Conservation (phyloP, 371 early-diverging fungal genomes). For the Rhizopus stolonifer region DNA sequence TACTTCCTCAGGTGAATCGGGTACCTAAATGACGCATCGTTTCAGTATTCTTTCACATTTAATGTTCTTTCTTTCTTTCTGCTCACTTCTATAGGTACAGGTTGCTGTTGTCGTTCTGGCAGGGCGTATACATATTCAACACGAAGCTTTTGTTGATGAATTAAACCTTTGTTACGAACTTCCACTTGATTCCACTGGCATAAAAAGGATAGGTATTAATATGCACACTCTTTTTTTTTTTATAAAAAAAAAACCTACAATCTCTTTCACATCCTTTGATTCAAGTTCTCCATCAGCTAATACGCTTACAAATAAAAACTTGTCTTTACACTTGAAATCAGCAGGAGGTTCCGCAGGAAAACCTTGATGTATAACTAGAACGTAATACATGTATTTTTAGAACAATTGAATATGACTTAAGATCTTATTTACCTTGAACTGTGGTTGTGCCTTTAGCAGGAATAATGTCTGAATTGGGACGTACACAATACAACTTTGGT, state of each 20-base stretch:
- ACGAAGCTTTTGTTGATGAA: constrained; percentile 21
- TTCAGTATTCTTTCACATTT: too few relatives aligned
- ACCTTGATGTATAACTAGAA: constrained; percentile 72
- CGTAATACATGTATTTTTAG: too few relatives aligned
- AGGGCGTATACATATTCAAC: constrained; percentile 8
- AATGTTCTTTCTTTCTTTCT: too few relatives aligned
- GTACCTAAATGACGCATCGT: too few relatives aligned
- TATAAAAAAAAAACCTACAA: constrained; percentile 22
- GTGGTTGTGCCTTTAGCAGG: constrained; percentile 57
- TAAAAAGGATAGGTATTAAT: not conserved
- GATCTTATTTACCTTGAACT: constrained; percentile 66
- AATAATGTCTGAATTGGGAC: constrained; percentile 84
- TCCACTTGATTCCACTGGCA: constrained; percentile 26
- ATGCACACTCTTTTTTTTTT: not conserved
- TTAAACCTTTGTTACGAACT: constrained; percentile 3
- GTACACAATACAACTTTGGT: constrained; percentile 88
- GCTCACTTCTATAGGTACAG: not conserved
- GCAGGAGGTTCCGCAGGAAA: constrained; percentile 69
- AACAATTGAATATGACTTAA: too few relatives aligned
- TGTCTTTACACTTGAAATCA: constrained; percentile 79
- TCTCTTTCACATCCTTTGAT: constrained; percentile 36
- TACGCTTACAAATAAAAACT: constrained; percentile 76
- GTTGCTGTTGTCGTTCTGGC: not conserved
- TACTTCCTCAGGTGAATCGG: too few relatives aligned
- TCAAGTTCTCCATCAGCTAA: constrained; percentile 25